phyloP scores from a whole-genome alignment of 2,329 filamentous ascomycete species.

The Colletotrichum tropicicola region DNA sequence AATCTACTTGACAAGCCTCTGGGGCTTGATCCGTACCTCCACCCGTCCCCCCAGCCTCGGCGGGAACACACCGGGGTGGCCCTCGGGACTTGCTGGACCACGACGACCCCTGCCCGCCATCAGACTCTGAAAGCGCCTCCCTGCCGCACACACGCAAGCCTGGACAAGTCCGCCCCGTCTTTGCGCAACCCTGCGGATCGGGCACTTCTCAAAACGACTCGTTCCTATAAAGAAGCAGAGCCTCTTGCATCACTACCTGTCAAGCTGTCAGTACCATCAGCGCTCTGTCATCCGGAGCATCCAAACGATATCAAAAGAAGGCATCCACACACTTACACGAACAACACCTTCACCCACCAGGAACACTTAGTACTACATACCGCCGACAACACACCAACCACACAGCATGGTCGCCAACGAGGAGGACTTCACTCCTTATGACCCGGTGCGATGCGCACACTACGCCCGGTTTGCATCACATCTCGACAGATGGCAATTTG shows the following conservation, averaged over 20 bases:
- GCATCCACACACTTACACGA: not conserved
- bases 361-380: not conserved
- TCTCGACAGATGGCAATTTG: constrained; percentile 52
- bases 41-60: constrained; percentile 13
- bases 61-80: constrained; percentile 27
- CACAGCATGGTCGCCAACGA: constrained; percentile 18
- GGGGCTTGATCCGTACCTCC: constrained; percentile 9
- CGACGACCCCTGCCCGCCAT: constrained; percentile 23
- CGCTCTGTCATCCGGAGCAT: constrained; percentile 19
- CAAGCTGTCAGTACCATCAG: not conserved
- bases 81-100: constrained; percentile 3
- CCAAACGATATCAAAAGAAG: constrained; percentile 8
- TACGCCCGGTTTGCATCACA: constrained; percentile 56
- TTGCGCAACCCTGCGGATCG: constrained; percentile 17
- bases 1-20: constrained; percentile 22
- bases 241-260: constrained; percentile 21
- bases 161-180: constrained; percentile 13
- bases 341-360: not conserved
- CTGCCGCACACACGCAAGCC: constrained; percentile 23
- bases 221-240: constrained; percentile 30
- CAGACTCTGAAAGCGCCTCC: constrained; percentile 8
- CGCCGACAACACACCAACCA: not conserved
- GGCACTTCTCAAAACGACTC: constrained; percentile 15
- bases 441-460: constrained; percentile 41
- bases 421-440: constrained; percentile 20